A percentile compares a stretch with the other conserved stretches of the same genome.
Evolutionary conservation across 1,284 basidiomycete genomes (phyloP).

Genomic region (Marasmius fiardii): DNA sequence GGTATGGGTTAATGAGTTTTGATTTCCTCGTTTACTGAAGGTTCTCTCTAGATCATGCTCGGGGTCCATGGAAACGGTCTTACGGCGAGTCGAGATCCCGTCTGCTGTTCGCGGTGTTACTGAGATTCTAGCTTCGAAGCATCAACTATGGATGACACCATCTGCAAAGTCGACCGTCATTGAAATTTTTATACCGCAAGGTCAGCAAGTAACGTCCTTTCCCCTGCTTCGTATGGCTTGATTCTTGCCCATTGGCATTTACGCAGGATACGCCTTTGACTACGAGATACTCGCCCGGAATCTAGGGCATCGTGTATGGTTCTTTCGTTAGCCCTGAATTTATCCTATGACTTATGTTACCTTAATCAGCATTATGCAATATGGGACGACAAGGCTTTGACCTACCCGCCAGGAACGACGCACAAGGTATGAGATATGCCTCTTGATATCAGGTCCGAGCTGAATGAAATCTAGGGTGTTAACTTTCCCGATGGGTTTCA

Average conservation of each 20-base stretch:
- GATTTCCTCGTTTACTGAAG: neutral
- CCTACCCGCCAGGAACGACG: conserved; percentile 30
- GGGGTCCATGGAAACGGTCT: conserved; percentile 43
- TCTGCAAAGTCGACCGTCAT: conserved; percentile 33
- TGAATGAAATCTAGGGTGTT: too few species aligned
- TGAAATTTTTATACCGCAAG: conserved; percentile 33
- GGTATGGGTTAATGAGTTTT: conserved; percentile 21
- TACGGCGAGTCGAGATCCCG: conserved; percentile 26
- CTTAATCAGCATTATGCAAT: conserved; percentile 34
- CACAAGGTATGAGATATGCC: too few species aligned
- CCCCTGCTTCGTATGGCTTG: neutral
- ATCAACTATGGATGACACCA: conserved; percentile 41
- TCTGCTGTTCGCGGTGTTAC: neutral
- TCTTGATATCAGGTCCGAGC: too few species aligned
- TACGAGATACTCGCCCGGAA: conserved; percentile 39
- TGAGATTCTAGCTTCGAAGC: conserved; percentile 21
- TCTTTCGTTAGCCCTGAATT: neutral
- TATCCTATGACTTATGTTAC: neutral
- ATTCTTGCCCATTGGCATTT: neutral
- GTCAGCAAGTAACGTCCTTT: conserved; percentile 17
- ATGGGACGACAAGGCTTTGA: conserved; percentile 37
- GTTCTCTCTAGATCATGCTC: conserved; percentile 27
- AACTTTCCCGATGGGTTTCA: conserved; percentile 28
- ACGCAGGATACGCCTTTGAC: conserved; percentile 34
- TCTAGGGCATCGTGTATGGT: conserved; percentile 32